Evolutionary conservation across 495 filamentous ascomycete species (phyloP).

Genomic region (Friedmanniomyces simplex): DNA sequence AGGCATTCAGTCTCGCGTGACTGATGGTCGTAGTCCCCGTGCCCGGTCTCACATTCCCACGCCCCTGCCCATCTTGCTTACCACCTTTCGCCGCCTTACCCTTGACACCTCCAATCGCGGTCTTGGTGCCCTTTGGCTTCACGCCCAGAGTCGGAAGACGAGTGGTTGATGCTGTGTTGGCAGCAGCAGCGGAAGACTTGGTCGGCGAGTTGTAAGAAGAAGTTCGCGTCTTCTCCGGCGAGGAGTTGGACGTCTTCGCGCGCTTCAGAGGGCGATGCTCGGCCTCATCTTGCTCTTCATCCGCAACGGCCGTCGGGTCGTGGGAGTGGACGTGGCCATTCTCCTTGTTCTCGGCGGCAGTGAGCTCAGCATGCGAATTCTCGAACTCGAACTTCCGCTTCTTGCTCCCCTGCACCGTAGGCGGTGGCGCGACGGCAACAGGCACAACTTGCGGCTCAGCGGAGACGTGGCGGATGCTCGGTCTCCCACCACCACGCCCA

Average conservation of each 20-base stretch:
- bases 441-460: slow-evolving; percentile 5
- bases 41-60: background rate
- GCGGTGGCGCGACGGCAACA: background rate
- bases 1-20: slow-evolving; percentile 29
- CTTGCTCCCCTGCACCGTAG: slow-evolving; percentile 14
- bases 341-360: slow-evolving; percentile 19
- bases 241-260: slow-evolving; percentile 10
- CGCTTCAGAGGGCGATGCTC: slow-evolving; percentile 28
- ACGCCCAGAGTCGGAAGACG: slow-evolving; percentile 12
- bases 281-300: slow-evolving; percentile 14
- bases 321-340: slow-evolving; percentile 9
- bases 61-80: background rate
- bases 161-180: background rate
- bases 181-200: background rate
- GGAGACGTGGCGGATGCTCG: slow-evolving; percentile 20
- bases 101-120: background rate
- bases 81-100: background rate
- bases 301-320: too few species aligned
- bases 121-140: slow-evolving; percentile 17
- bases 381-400: slow-evolving; percentile 32
- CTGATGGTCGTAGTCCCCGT: slow-evolving; percentile 19
- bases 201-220: background rate
- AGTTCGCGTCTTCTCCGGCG: background rate
- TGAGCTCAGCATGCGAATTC: slow-evolving; percentile 7
- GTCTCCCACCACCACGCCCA: background rate